Base-by-base conservation (phyloP, 495 filamentous ascomycete species). In the Penicillium longicatenatum region DNA sequence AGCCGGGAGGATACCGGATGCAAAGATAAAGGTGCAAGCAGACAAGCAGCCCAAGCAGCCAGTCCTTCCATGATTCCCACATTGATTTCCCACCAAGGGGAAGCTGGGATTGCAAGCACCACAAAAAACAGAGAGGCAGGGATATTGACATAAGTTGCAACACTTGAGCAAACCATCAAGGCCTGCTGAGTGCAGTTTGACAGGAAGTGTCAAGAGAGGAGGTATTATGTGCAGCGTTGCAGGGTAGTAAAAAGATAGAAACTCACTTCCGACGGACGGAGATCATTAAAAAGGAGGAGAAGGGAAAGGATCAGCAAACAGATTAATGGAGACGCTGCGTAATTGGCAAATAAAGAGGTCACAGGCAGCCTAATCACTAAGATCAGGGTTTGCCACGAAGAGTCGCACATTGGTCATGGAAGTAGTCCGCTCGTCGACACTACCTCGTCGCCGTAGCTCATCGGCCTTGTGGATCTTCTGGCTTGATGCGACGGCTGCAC, bases 311-410 rank as follows among this genome's bases (percentile, higher is more conserved):
- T 17, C 16, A 39, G 37, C 41, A n/a, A 48, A 29, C 19, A 45
- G 55, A 55, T 55, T 54, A 62, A 52, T 51, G 30, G 11, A 55
- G 37, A 26, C 48, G 62, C 62, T 64, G 51, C 62, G 62, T 65
- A 17, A 55, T 55, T 16, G 20, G 50, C 57, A 55, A 37, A 42
- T 35, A 54, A 46, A 24, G 26, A 59, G 22, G 21, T 30, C 30
- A 20, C 31, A n/a, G 31, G 21, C 10, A 31, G 21, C 19, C 33
- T 74, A 88, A 72, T 89, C 86, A 68, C 84, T 87, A 47, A 81
- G 66, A 70, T 98, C 94, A 21, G 94, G 94, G 71, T 98, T 98
- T 19, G 95, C 95, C 65, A 98, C 93, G 63, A 91, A 97, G 54
- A 98, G 75, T 52, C 92, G 84, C 19, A 87, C 90, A 19, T 86